A percentile compares a stretch with the other conserved stretches of the same genome.
These are phyloP conservation scores for Pittosporum tobira DNA, from an alignment of 129 eudicot species.

Conservation along the genomic window DNA sequence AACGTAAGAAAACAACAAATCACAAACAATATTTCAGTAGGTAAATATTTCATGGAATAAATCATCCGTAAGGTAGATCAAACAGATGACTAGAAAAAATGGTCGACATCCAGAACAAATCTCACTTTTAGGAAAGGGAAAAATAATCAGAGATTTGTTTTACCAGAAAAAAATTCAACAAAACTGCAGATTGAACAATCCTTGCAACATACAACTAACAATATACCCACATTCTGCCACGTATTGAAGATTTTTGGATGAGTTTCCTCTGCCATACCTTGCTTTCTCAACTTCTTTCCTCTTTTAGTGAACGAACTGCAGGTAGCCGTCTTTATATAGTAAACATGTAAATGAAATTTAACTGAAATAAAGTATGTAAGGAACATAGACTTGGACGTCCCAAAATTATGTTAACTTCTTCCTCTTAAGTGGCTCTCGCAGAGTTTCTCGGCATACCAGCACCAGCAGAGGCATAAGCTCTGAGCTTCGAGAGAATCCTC, in stretches of 20 bases:
- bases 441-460: slow-evolving; percentile 4
- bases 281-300: neutral
- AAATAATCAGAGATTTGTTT: too few species aligned
- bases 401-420: slow-evolving; percentile 22
- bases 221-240: neutral
- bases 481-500: slow-evolving; percentile 58
- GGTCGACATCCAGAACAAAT: too few species aligned
- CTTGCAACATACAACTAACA: too few species aligned
- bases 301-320: neutral
- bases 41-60: too few species aligned
- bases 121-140: too few species aligned
- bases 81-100: too few species aligned
- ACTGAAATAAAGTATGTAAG: neutral
- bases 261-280: neutral
- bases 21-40: too few species aligned
- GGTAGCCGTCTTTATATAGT: too few species aligned
- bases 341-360: neutral
- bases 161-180: too few species aligned
- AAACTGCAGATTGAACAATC: too few species aligned
- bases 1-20: too few species aligned
- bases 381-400: neutral
- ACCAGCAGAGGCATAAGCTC: slow-evolving; percentile 42
- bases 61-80: too few species aligned
- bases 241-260: neutral
- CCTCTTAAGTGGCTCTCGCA: slow-evolving; percentile 14